Conservation (phyloP, 2,329 filamentous ascomycete genomes). For the Cercospora sesami region DNA sequence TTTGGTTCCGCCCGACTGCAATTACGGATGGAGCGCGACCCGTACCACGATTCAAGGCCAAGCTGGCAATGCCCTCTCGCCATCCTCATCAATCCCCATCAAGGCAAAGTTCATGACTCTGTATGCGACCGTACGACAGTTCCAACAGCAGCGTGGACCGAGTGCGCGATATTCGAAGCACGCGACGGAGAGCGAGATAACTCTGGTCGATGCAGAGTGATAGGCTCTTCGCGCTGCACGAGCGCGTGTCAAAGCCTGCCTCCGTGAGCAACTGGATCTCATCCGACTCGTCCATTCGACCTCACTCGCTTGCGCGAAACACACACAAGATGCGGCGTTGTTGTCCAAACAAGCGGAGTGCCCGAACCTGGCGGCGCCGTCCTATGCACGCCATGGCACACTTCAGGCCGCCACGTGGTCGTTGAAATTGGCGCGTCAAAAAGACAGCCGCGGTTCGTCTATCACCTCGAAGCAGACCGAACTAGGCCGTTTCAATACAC, state of each 20-base stretch:
- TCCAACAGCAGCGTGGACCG: background rate
- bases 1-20: background rate
- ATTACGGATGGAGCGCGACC: background rate
- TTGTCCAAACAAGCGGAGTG: background rate
- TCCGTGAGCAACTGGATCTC: background rate
- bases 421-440: background rate
- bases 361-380: constrained; percentile 1
- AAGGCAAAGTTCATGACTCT: background rate
- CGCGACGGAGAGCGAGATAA: background rate
- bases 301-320: background rate
- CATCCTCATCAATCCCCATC: background rate
- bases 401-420: constrained; percentile 5
- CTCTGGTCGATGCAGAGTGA: background rate
- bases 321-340: background rate
- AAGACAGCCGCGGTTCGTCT: constrained; percentile 5
- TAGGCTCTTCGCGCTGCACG: background rate
- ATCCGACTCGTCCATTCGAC: background rate
- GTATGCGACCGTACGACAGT: background rate
- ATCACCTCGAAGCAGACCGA: background rate
- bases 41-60: background rate
- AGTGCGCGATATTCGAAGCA: background rate
- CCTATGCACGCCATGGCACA: background rate
- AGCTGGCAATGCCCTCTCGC: background rate
- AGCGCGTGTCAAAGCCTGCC: background rate
- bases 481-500: background rate